Evolutionary conservation across 306 rosid genomes (phyloP).

Genomic region (Castanea crenata): DNA sequence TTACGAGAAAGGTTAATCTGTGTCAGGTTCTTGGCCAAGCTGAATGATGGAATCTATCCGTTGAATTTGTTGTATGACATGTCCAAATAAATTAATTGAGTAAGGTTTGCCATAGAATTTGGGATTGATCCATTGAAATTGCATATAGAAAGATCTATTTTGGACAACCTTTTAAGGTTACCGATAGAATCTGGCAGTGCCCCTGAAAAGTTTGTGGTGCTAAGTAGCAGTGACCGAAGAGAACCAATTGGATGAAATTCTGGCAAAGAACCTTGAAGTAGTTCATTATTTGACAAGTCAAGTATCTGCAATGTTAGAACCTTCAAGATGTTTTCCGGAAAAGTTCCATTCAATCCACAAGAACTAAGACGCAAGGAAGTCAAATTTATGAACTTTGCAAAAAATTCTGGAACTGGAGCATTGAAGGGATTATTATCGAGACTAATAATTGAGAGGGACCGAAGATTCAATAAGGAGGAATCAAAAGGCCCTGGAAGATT

Average conservation of each 20-base stretch:
- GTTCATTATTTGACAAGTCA: background rate
- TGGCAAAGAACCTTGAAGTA: background rate
- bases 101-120: background rate
- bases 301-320: background rate
- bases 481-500: constrained; percentile 29
- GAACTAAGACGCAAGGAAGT: constrained; percentile 5
- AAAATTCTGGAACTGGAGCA: constrained; percentile 9
- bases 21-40: constrained; percentile 11
- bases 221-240: constrained; percentile 3
- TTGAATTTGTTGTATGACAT: background rate
- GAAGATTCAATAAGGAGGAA: constrained; percentile 4
- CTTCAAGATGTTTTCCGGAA: constrained; percentile 25
- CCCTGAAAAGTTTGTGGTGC: constrained; percentile 5
- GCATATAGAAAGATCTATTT: background rate
- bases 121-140: constrained; percentile 31
- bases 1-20: constrained; percentile 16
- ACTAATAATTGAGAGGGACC: constrained; percentile 11
- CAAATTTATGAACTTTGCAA: constrained; percentile 19
- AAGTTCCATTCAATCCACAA: background rate
- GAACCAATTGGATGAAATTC: background rate
- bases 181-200: constrained; percentile 20
- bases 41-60: constrained; percentile 34
- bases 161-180: constrained; percentile 13
- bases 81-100: constrained; percentile 16
- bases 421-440: background rate